These are phyloP conservation scores for Cylindrodendrum hubeiense DNA, from an alignment of 2,329 filamentous ascomycete genomes.

Conservation along the genomic window DNA sequence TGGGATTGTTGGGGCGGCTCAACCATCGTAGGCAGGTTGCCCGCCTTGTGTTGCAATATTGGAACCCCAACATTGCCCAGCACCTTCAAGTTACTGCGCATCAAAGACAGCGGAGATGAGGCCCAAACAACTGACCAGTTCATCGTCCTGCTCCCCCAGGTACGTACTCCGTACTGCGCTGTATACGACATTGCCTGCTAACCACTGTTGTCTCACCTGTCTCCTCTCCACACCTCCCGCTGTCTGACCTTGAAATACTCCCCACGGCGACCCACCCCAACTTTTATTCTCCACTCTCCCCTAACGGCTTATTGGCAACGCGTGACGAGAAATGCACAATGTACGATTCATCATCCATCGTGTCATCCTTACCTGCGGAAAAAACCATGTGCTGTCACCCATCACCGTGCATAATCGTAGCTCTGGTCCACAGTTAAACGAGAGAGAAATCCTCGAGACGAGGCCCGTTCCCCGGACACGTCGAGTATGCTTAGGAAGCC, in stretches of 20 bases:
- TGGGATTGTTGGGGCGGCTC: neutral
- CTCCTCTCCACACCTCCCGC: neutral
- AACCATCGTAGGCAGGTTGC: neutral
- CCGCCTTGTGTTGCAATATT: neutral
- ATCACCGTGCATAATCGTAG: neutral
- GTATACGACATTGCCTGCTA: neutral
- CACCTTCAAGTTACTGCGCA: neutral
- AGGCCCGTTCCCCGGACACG: neutral
- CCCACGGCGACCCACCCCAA: conserved; percentile 25
- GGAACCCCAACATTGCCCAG: neutral
- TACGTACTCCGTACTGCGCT: neutral
- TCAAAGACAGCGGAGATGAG: neutral
- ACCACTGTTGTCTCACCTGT: neutral
- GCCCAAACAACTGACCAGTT: neutral
- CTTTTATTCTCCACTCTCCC: conserved; percentile 33
- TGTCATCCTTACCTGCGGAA: conserved; percentile 5
- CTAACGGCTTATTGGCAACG: conserved; percentile 23
- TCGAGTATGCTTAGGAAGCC: neutral
- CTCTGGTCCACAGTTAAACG: neutral
- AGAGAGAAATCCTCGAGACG: neutral
- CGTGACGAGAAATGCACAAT: conserved; percentile 35
- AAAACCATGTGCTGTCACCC: neutral
- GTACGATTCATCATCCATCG: conserved; percentile 16
- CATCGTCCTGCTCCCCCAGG: neutral
- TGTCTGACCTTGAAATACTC: conserved; percentile 26